Percentiles rank a stretch among this genome's conserved stretches.
These are phyloP conservation scores for Dimargaris verticillata DNA, from an alignment of 192 early-diverging fungal species.

Conservation along the genomic window DNA sequence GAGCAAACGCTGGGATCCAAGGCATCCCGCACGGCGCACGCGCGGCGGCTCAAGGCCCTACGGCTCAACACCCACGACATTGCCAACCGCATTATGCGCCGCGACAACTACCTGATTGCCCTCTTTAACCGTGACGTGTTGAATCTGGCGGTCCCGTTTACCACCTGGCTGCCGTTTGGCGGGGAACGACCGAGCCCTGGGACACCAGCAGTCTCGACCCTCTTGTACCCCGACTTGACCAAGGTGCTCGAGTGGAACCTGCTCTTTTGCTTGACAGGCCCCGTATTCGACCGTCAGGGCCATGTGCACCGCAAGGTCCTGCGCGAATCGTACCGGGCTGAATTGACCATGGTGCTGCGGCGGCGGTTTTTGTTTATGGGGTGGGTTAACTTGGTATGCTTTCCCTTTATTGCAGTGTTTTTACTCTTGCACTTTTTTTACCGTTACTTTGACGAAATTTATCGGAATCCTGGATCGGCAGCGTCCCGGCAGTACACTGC, in stretches of 20 bases:
- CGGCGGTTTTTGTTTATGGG: constrained; percentile 80
- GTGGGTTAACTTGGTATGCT: constrained; percentile 61
- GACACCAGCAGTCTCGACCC: not conserved
- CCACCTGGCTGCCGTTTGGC: constrained; percentile 15
- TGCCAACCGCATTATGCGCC: constrained; percentile 87
- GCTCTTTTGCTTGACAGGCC: constrained; percentile 64
- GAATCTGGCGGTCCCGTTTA: constrained; percentile 54
- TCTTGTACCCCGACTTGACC: constrained; percentile 49
- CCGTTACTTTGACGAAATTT: constrained; percentile 76
- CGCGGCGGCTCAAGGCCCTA: constrained; percentile 27
- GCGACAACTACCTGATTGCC: constrained; percentile 93
- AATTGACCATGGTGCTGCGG: constrained; percentile 48
- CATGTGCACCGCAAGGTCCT: constrained; percentile 66
- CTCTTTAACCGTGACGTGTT: constrained; percentile 86
- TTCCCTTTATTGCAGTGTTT: constrained; percentile 76
- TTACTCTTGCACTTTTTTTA: constrained; percentile 75
- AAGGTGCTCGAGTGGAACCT: constrained; percentile 86
- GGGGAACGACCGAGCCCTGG: not conserved
- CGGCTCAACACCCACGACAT: constrained; percentile 56
- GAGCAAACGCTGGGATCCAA: constrained; percentile 19
- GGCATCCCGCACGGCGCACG: constrained; percentile 15
- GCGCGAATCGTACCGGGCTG: constrained; percentile 43
- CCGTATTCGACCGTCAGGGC: constrained; percentile 80
- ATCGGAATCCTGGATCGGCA: constrained; percentile 66
- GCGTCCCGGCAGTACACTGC: constrained; percentile 69